These are phyloP conservation scores for Apium graveolens DNA, from an alignment of 129 eudicot genomes.

Conservation along the genomic window DNA sequence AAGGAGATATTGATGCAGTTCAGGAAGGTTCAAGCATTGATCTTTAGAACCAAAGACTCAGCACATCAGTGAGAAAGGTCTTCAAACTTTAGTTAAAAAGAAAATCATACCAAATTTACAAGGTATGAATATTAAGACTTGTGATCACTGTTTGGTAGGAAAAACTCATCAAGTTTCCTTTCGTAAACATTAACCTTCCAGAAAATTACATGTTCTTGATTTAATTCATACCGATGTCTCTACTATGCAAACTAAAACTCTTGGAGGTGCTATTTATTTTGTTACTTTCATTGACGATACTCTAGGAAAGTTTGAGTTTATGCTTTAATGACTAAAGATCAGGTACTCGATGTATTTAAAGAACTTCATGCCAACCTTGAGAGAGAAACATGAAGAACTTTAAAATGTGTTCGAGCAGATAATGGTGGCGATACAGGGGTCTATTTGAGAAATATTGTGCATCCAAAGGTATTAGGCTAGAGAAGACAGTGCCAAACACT, in stretches of 20 bases:
- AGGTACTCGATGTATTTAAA: slow-evolving; percentile 13
- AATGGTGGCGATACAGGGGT: slow-evolving; percentile 16
- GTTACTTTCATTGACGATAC: slow-evolving; percentile 24
- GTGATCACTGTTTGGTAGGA: neutral
- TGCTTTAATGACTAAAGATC: slow-evolving; percentile 16
- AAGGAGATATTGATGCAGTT: neutral
- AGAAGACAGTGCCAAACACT: slow-evolving; percentile 5
- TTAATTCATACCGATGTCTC: neutral
- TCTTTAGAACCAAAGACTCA: neutral
- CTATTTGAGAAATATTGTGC: slow-evolving; percentile 7
- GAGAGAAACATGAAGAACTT: slow-evolving; percentile 7
- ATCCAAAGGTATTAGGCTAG: neutral
- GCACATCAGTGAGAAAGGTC: neutral
- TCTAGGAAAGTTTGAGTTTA: slow-evolving; percentile 20
- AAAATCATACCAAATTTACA: neutral
- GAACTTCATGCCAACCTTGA: slow-evolving; percentile 17
- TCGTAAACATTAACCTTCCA: neutral
- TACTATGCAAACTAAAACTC: neutral
- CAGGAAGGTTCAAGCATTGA: neutral
- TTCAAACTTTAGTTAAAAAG: neutral
- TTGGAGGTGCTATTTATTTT: slow-evolving; percentile 13
- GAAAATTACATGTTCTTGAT: neutral
- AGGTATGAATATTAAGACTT: neutral
- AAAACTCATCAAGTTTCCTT: neutral
- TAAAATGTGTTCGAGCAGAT: slow-evolving; percentile 13